Conservation (phyloP, 1,284 basidiomycete species). For the Anthracocystis panici-leucophaei region DNA sequence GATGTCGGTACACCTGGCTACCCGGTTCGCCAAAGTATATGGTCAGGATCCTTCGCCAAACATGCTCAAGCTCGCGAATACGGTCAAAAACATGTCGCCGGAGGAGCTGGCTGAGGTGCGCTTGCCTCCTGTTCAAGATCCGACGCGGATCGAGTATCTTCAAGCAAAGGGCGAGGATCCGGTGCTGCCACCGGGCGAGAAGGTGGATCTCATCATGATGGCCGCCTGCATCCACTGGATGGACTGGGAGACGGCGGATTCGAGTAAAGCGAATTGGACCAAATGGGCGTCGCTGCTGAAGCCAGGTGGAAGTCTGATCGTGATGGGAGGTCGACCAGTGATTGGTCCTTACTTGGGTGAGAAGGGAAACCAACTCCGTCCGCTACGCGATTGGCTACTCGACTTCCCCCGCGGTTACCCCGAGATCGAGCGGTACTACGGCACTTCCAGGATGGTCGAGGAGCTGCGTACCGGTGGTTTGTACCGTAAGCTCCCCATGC, state of each 20-base stretch:
- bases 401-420: constrained; percentile 30
- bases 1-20: constrained; percentile 48
- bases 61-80: constrained; percentile 50
- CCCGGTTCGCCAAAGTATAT: constrained; percentile 36
- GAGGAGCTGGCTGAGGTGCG: constrained; percentile 34
- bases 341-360: constrained; percentile 42
- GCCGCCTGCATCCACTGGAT: constrained; percentile 51
- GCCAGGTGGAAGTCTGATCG: constrained; percentile 42
- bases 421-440: constrained; percentile 30
- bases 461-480: constrained; percentile 29
- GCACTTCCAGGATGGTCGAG: neutral
- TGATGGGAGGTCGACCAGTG: constrained; percentile 32
- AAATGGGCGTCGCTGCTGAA: constrained; percentile 42
- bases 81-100: constrained; percentile 43
- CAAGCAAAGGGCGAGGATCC: constrained; percentile 39
- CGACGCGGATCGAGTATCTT: constrained; percentile 32
- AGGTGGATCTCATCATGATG: constrained; percentile 51
- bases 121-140: constrained; percentile 31
- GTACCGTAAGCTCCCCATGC: constrained; percentile 44
- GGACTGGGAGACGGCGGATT: constrained; percentile 38
- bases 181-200: constrained; percentile 33
- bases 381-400: constrained; percentile 42
- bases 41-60: constrained; percentile 44
- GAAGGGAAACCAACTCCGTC: constrained; percentile 35
- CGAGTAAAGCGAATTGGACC: constrained; percentile 27